Evolutionary conservation across 75 land plant genomes (phyloP).

Genomic region (Cupressus sempervirens): DNA sequence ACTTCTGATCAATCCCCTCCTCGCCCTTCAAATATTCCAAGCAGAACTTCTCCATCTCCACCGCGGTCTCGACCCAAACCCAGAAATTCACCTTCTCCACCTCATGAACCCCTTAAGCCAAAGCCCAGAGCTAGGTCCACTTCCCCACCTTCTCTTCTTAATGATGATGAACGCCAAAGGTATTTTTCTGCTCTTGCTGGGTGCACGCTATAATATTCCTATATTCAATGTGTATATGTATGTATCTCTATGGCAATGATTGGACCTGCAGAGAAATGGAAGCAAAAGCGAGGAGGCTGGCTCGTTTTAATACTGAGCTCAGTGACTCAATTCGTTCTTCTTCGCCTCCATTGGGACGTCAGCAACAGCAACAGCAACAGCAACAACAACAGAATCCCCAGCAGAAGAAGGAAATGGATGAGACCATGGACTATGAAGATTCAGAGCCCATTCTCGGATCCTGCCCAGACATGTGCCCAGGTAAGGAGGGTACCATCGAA

Average conservation of each 20-base stretch:
- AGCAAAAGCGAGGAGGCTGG: constrained; percentile 77
- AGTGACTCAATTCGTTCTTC: constrained; percentile 13
- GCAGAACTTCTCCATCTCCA: not conserved
- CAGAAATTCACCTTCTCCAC: not conserved
- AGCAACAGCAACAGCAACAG: not conserved
- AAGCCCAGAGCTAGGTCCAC: not conserved
- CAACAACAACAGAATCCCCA: not conserved
- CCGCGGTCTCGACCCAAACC: not conserved
- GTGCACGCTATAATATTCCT: not conserved
- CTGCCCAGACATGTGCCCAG: constrained; percentile 98
- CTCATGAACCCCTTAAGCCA: not conserved
- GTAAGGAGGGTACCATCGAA: constrained; percentile 29
- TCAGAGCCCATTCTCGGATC: constrained; percentile 62
- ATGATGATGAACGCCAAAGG: not conserved
- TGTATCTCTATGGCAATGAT: not conserved
- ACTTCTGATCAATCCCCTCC: not conserved
- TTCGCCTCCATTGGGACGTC: constrained; percentile 13
- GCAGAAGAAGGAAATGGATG: constrained; percentile 22
- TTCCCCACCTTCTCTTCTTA: not conserved
- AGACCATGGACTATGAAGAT: constrained; percentile 29
- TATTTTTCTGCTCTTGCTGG: not conserved
- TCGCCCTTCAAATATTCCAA: not conserved
- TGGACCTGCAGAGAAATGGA: constrained; percentile 10
- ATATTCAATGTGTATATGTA: not conserved
- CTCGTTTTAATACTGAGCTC: constrained; percentile 58